phyloP scores from a whole-genome alignment of 2,329 filamentous ascomycete species.

The Arthrinium phaeospermum region DNA sequence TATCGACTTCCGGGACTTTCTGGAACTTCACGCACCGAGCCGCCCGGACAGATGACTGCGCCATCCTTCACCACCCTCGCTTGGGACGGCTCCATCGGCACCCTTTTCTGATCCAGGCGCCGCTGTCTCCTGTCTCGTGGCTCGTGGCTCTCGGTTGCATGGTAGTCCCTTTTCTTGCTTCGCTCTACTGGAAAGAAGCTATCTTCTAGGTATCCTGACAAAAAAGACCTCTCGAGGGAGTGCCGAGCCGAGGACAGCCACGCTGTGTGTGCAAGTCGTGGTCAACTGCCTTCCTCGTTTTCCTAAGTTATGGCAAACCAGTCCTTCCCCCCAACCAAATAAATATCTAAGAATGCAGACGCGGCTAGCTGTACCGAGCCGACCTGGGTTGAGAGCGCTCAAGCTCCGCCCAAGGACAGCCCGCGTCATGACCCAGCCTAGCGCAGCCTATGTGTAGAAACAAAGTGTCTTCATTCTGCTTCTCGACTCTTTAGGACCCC shows the following conservation, averaged over 20 bases:
- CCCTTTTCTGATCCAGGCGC: not conserved
- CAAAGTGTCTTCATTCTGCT: conserved; percentile 15
- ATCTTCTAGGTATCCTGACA: conserved; percentile 17
- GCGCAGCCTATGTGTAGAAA: conserved; percentile 8
- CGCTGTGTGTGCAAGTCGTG: not conserved
- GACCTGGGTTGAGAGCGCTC: not conserved
- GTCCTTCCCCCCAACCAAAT: not conserved
- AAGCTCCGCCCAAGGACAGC: not conserved
- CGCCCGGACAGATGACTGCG: not conserved
- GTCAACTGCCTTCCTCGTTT: conserved; percentile 8
- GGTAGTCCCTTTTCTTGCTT: not conserved
- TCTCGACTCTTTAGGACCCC: conserved; percentile 16
- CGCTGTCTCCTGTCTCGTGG: not conserved
- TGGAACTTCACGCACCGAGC: not conserved
- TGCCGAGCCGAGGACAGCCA: not conserved
- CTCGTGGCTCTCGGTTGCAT: not conserved
- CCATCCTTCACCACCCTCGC: not conserved
- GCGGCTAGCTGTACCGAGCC: not conserved
- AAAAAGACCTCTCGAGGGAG: conserved; percentile 4
- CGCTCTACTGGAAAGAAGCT: conserved; percentile 16
- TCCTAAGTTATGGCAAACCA: conserved; percentile 8
- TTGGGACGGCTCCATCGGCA: not conserved
- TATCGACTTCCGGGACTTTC: not conserved
- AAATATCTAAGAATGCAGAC: conserved; percentile 17
- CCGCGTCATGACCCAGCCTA: not conserved